Conservation (phyloP, 345 rosid species). For the Pistacia vera region DNA sequence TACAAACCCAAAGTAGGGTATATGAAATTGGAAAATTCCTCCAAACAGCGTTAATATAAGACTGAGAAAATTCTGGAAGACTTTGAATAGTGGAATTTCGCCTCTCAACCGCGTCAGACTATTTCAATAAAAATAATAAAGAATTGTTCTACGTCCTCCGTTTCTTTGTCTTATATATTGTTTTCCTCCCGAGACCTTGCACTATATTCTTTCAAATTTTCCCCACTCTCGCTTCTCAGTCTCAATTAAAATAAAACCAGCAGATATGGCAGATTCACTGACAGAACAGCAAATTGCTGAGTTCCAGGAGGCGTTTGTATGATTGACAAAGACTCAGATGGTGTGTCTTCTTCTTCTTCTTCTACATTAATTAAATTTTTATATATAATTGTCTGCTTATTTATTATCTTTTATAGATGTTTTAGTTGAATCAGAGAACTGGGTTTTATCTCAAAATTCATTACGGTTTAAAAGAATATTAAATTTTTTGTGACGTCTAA, state of each 20-base stretch:
- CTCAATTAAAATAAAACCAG: not conserved
- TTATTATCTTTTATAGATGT: not conserved
- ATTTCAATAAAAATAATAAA: not conserved
- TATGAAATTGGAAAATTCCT: not conserved
- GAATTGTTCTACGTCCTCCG: not conserved
- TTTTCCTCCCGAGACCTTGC: too few species aligned
- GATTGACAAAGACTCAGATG: conserved; percentile 59
- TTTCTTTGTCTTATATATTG: not conserved
- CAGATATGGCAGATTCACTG: conserved; percentile 42
- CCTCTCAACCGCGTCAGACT: conserved; percentile 22
- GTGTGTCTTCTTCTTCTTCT: conserved; percentile 24
- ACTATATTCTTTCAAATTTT: not conserved
- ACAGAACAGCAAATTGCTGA: conserved; percentile 53
- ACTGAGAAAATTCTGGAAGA: conserved; percentile 4
- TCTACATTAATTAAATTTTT: not conserved
- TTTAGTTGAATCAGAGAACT: not conserved
- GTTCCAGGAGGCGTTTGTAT: conserved; percentile 52
- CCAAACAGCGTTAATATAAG: not conserved
- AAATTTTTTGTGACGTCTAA: too few species aligned
- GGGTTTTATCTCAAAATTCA: not conserved
- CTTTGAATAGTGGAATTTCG: conserved; percentile 20
- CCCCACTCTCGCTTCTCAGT: too few species aligned
- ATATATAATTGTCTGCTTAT: not conserved
- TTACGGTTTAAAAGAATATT: too few species aligned
- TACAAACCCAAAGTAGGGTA: too few species aligned